These are phyloP conservation scores for Lycium ferocissimum DNA, from an alignment of 257 asterid genomes.

Conservation along the genomic window DNA sequence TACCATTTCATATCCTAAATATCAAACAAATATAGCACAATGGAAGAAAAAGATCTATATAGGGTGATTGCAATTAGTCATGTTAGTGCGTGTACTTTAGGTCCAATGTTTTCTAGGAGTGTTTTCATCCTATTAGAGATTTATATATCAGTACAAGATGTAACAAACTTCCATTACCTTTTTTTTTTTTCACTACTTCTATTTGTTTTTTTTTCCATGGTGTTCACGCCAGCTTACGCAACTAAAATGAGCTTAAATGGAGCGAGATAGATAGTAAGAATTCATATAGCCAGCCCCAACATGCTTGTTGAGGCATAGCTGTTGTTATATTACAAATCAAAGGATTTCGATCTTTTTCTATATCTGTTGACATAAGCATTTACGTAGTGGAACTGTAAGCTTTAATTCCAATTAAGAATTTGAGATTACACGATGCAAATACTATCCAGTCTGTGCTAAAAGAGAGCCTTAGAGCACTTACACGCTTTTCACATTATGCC, in stretches of 20 bases:
- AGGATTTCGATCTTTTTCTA: neutral
- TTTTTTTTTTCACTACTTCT: neutral
- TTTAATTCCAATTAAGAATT: neutral
- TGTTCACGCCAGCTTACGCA: neutral
- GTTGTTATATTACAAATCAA: neutral
- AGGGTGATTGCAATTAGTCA: neutral
- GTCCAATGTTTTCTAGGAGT: conserved; percentile 5
- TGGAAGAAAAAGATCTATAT: conserved; percentile 11
- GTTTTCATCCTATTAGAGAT: neutral
- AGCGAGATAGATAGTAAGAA: neutral
- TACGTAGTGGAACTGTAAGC: conserved; percentile 1
- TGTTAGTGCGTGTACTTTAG: neutral
- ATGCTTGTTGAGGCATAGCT: conserved; percentile 18
- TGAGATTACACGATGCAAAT: neutral
- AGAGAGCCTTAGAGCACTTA: conserved; percentile 25
- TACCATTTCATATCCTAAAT: neutral
- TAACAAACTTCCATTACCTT: neutral
- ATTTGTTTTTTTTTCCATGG: neutral
- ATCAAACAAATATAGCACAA: neutral
- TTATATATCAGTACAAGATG: neutral
- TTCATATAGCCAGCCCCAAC: neutral
- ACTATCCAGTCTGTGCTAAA: neutral
- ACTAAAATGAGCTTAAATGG: neutral
- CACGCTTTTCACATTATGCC: neutral
- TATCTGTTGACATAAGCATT: neutral